Evolutionary conservation across 2,329 filamentous ascomycete genomes (phyloP), one percentile per base, ranked within the genome.

Genomic region (Gliomastix tumulicola): DNA sequence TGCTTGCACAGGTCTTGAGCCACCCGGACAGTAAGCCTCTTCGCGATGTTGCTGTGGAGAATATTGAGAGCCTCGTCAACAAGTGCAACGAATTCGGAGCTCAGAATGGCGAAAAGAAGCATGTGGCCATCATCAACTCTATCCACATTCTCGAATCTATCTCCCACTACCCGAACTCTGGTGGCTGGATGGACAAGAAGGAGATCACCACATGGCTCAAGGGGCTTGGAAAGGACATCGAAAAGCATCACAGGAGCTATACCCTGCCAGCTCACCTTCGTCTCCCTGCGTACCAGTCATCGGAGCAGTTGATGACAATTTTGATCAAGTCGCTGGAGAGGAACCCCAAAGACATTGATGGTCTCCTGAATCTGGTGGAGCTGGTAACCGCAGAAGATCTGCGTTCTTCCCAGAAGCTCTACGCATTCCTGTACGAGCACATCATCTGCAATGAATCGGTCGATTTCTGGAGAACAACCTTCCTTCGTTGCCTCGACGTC

Each of bases 141-240:
- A 84, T 98, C 42, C 87, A 94, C 50, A 71, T 92, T 22, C 79
- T 92, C 16, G 77, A 90, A 49, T 84, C 90, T 0, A 72, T 97
- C 30, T 85, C 77, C 48, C 73, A 77, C 21, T 82, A 78, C 49
- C 63, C 76, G 12, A 73, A 71, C 31, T 77, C 77, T 1, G 78
- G 70, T 48, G 69, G 71, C 21, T 94, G 87, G 86, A 76, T 92
- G 61, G 74, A 79, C 18, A 77, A 76, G 47, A 77, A 73, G 50
- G 76, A 81, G 36, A 68, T 69, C 34, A 63, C 81, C 21, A 61
- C 59, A 8, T 80, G 76, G 74, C 60, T 82, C 40, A 79, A 75
- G 54, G 63, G 66, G 30, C 76, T 83, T 21, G 88, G 86, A 20
- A 87, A 84, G 53, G 82, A 88, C 20, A 65, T 98, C 13, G 85